Evolutionary conservation across 2,329 filamentous ascomycete species (phyloP).

Genomic region (Colletotrichum incanum): DNA sequence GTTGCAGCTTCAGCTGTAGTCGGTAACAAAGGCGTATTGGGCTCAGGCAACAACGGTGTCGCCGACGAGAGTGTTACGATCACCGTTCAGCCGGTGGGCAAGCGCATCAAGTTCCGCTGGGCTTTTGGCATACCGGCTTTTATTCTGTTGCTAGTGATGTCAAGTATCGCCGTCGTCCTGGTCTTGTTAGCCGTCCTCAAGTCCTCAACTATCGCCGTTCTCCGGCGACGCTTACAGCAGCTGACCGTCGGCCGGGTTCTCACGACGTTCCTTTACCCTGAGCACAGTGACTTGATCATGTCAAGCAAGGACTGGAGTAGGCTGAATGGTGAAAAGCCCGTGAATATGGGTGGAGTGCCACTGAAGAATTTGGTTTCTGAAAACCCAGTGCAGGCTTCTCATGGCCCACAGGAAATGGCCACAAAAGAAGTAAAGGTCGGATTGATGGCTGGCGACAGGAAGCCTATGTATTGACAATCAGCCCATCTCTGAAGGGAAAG

Average conservation of each 20-base stretch:
- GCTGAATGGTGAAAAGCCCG: slow-evolving; percentile 6
- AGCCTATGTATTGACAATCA: no score
- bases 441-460: no score
- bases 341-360: neutral
- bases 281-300: slow-evolving; percentile 41
- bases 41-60: slow-evolving; percentile 38
- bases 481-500: no score
- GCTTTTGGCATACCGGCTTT: slow-evolving; percentile 54
- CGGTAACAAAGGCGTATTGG: slow-evolving; percentile 52
- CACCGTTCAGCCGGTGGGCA: slow-evolving; percentile 48
- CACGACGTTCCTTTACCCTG: slow-evolving; percentile 43
- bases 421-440: no score
- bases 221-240: slow-evolving; percentile 42
- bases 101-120: slow-evolving; percentile 51
- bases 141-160: slow-evolving; percentile 38
- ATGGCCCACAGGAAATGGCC: no score
- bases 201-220: slow-evolving; percentile 9
- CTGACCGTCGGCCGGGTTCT: slow-evolving; percentile 43
- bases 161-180: neutral
- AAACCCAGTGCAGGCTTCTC: neutral
- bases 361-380: neutral
- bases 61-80: slow-evolving; percentile 36
- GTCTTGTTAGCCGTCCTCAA: neutral
- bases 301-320: slow-evolving; percentile 38
- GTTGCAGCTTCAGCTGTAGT: slow-evolving; percentile 59